Conservation (phyloP, 1,139 yeast genomes). For the Debaryomycetaceae sp. region DNA sequence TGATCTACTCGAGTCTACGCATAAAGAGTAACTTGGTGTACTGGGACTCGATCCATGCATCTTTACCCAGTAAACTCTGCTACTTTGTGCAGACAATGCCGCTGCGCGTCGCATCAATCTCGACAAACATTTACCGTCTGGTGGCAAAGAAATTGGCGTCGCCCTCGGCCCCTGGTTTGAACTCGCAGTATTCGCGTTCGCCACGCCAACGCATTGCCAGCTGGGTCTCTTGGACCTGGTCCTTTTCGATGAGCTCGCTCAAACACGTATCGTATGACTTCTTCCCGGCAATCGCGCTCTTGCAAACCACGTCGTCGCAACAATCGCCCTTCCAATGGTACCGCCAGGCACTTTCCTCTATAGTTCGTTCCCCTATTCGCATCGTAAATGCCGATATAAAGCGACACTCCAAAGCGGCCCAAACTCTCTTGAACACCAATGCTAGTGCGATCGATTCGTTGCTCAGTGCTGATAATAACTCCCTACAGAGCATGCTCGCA, state of each 20-base stretch:
- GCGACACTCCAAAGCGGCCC: constrained; percentile 9
- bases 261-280: background rate
- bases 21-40: constrained; percentile 25
- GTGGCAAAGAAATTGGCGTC: background rate
- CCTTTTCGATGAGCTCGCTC: background rate
- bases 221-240: background rate
- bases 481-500: constrained; percentile 3
- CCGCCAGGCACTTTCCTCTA: background rate
- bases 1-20: constrained; percentile 25
- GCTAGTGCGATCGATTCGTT: constrained; percentile 15
- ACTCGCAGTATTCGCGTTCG: background rate
- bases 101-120: constrained; percentile 9
- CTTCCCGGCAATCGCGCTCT: background rate
- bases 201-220: too few species aligned
- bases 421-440: constrained; percentile 10
- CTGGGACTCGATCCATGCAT: constrained; percentile 22
- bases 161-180: background rate
- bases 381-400: background rate
- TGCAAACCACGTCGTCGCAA: background rate
- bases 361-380: background rate
- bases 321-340: background rate
- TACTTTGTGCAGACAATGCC: constrained; percentile 29
- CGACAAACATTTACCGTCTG: constrained; percentile 4
- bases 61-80: constrained; percentile 15
- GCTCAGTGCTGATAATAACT: constrained; percentile 8